Evolutionary conservation across 139 green algal species (phyloP), one percentile per base, ranked within the genome.

Genomic region (Marvania coccoides): DNA sequence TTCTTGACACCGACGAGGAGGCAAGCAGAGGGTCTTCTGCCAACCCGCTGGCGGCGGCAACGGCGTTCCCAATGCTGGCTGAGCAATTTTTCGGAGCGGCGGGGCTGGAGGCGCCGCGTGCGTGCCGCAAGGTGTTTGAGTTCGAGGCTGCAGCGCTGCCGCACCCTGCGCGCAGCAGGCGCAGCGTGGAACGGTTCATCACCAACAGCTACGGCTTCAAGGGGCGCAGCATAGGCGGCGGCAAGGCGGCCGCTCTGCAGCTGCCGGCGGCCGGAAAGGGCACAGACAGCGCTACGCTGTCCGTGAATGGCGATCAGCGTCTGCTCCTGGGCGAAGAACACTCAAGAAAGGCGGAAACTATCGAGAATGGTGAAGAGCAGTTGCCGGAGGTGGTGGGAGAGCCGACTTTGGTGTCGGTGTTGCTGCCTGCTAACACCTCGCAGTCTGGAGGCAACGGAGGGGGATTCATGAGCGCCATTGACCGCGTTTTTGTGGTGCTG

Each of bases 401-500:
- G 56, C 39, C 26, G 35, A 58, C 4, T 26, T 61, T 83, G 7
- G 76, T 83, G 9, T 83, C 76, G 15, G 34, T 83, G 13, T 61
- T 83, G 58, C 63, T 83, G 48, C 76, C 76, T 0, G 67, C 73
- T 9, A 77, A 79, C 63, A 38, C 70, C 34, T 60, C 30, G 9
- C 28, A 67, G 55, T 6, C 38, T 28, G 38, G 35, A 12, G 69
- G 58, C 47, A 67, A n/a, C 15, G 58, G n/a, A 10, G 57, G 40
- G 14, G 40, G 24, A n/a, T 37, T 63, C 37, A 60, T 82, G n/a
- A 45, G 39, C 9, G 36, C n/a, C 7, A 23, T 81, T 14, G 63
- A 82, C 58, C 66, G 77, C 45, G 47, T 83, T 12, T 83, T 71
- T 75, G 73, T 83, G 7, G 76, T 83, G 39, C 38, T 79, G 26